A percentile compares a stretch with the other conserved stretches of the same genome.
Evolutionary conservation across 2,329 filamentous ascomycete genomes (phyloP).

Genomic region (Chaetothyriales sp.): DNA sequence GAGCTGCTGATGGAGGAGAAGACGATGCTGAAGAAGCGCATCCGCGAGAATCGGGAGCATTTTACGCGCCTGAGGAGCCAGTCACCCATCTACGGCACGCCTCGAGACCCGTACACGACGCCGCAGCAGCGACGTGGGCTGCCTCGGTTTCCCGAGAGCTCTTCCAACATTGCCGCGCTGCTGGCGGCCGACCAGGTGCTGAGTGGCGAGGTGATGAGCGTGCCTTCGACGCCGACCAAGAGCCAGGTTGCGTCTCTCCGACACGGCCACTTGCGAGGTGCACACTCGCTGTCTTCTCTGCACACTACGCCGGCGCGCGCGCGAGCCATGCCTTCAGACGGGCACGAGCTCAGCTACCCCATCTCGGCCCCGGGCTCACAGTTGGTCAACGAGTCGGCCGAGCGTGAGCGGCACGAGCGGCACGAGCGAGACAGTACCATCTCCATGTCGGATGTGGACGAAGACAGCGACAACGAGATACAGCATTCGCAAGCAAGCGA

Average conservation of each 20-base stretch:
- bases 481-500: constrained; percentile 66
- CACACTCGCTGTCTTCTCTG: constrained; percentile 73
- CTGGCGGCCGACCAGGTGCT: constrained; percentile 62
- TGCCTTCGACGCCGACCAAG: constrained; percentile 55
- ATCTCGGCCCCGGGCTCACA: constrained; percentile 19
- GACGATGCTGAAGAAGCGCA: constrained; percentile 62
- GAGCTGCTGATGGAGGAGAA: constrained; percentile 61
- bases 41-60: constrained; percentile 80
- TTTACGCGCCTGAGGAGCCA: constrained; percentile 49
- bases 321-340: constrained; percentile 36
- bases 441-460: constrained; percentile 47
- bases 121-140: constrained; percentile 30
- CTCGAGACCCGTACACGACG: constrained; percentile 37
- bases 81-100: constrained; percentile 48
- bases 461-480: constrained; percentile 51
- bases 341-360: constrained; percentile 15
- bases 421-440: constrained; percentile 78
- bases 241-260: constrained; percentile 35
- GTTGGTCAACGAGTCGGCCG: constrained; percentile 21
- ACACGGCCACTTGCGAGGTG: constrained; percentile 56
- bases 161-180: constrained; percentile 54
- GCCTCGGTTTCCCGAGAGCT: constrained; percentile 28
- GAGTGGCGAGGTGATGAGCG: constrained; percentile 61
- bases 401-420: constrained; percentile 44
- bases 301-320: constrained; percentile 58